Conservation (phyloP, 1,139 yeast species). For the Geotrichum armillariae region DNA sequence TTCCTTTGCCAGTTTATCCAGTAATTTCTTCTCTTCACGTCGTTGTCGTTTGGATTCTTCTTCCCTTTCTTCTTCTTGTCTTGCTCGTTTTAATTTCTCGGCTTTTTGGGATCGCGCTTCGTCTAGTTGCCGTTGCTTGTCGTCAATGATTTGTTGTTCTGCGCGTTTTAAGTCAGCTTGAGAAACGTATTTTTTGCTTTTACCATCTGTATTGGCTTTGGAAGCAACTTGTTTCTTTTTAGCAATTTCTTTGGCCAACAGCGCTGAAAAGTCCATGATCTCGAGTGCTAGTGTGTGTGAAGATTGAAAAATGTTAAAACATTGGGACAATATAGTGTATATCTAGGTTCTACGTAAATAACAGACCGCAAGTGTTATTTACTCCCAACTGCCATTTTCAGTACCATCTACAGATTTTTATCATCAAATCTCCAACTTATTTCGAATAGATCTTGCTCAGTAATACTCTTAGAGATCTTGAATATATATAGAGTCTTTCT, state of each 20-base stretch:
- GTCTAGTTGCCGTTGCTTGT: conserved; percentile 35
- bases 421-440: no score
- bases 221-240: conserved; percentile 31
- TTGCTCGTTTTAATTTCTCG: conserved; percentile 30
- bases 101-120: conserved; percentile 28
- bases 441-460: neutral
- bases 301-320: neutral
- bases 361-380: no score
- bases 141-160: conserved; percentile 30
- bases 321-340: neutral
- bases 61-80: conserved; percentile 33
- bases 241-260: conserved; percentile 37
- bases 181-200: conserved; percentile 23
- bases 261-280: conserved; percentile 37
- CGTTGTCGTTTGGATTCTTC: conserved; percentile 29
- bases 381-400: neutral
- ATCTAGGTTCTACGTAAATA: neutral
- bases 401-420: no score
- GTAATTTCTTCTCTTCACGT: conserved; percentile 26
- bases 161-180: conserved; percentile 31
- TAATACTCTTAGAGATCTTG: neutral
- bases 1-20: conserved; percentile 22
- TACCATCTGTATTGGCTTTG: conserved; percentile 1
- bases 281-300: neutral
- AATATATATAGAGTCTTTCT: neutral